Evolutionary conservation across 805 yeast genomes (phyloP).

Genomic region (Myxozyma lipomycoides): DNA sequence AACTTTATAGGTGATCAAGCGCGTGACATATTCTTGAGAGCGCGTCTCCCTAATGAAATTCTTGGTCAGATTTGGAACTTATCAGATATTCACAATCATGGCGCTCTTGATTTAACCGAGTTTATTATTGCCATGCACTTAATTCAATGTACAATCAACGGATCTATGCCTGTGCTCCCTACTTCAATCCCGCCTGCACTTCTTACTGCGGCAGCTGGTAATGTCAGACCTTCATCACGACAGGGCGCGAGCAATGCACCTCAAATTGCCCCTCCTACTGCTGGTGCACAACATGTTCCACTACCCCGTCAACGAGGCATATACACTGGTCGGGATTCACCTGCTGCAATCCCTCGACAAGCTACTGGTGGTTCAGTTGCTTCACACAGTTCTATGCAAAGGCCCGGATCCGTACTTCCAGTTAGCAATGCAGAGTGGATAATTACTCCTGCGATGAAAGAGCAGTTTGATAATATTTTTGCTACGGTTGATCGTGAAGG

Average conservation of each 20-base stretch:
- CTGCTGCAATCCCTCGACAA: conserved; percentile 17
- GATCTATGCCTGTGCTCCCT: conserved; percentile 59
- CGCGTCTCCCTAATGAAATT: conserved; percentile 70
- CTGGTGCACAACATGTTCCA: conserved; percentile 24
- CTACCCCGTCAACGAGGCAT: conserved; percentile 22
- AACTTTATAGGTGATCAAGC: conserved; percentile 55
- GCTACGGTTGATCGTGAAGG: conserved; percentile 56
- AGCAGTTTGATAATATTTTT: conserved; percentile 76
- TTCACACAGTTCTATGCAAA: conserved; percentile 2
- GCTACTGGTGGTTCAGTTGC: conserved; percentile 9
- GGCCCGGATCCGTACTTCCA: conserved; percentile 2
- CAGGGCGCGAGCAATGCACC: conserved; percentile 9
- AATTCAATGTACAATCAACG: conserved; percentile 74
- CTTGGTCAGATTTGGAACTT: conserved; percentile 87
- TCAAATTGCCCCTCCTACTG: conserved; percentile 20
- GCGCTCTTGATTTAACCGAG: conserved; percentile 66
- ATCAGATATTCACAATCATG: conserved; percentile 72
- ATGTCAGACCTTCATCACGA: conserved; percentile 18
- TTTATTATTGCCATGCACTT: conserved; percentile 93
- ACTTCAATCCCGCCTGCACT: conserved; percentile 42
- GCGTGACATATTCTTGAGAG: conserved; percentile 80
- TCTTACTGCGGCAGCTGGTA: conserved; percentile 37
- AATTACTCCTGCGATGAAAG: conserved; percentile 62
- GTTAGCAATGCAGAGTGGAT: conserved; percentile 51
- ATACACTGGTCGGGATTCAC: conserved; percentile 14